A percentile compares a stretch with the other conserved stretches of the same genome.
Conservation (phyloP, 495 filamentous ascomycete species). For the Aspergillus kassunensis region DNA sequence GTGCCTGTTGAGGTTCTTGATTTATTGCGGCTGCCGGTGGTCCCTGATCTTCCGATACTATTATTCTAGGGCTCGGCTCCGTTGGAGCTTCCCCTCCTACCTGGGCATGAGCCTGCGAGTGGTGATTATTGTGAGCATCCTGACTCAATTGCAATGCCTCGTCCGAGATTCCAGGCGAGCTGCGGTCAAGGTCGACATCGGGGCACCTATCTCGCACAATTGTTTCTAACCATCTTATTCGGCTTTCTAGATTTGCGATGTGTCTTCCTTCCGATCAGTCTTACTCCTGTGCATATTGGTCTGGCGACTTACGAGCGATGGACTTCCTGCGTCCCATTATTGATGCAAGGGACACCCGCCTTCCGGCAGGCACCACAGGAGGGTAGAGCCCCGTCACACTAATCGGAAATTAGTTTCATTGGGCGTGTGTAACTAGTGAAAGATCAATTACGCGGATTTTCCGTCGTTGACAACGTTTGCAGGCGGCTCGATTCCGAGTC, state of each 20-base stretch:
- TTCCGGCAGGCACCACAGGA: constrained; percentile 38
- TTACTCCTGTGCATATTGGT: too few relatives aligned
- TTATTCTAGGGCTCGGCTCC: too few relatives aligned
- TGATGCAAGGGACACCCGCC: constrained; percentile 34
- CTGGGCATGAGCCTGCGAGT: background rate
- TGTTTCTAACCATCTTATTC: constrained; percentile 42
- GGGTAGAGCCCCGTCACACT: constrained; percentile 30
- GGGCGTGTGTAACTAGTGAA: background rate
- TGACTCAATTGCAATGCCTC: constrained; percentile 5
- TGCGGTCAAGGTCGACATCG: constrained; percentile 25
- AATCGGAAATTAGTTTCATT: background rate
- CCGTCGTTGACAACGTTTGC: constrained; percentile 34
- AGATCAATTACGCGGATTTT: constrained; percentile 29
- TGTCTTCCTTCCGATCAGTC: constrained; percentile 22
- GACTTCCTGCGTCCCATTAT: constrained; percentile 41
- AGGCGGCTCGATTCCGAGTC: constrained; percentile 37
- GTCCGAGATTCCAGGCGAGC: background rate
- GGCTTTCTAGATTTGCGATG: constrained; percentile 35
- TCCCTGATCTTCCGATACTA: too few relatives aligned
- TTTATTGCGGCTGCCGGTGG: background rate
- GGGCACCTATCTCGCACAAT: constrained; percentile 31
- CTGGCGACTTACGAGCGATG: constrained; percentile 29
- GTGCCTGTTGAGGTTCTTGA: constrained; percentile 24
- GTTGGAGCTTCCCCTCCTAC: background rate
- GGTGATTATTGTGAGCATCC: background rate